Base-by-base conservation (phyloP, 2,329 filamentous ascomycete species). In the Fusarium albosuccineum region DNA sequence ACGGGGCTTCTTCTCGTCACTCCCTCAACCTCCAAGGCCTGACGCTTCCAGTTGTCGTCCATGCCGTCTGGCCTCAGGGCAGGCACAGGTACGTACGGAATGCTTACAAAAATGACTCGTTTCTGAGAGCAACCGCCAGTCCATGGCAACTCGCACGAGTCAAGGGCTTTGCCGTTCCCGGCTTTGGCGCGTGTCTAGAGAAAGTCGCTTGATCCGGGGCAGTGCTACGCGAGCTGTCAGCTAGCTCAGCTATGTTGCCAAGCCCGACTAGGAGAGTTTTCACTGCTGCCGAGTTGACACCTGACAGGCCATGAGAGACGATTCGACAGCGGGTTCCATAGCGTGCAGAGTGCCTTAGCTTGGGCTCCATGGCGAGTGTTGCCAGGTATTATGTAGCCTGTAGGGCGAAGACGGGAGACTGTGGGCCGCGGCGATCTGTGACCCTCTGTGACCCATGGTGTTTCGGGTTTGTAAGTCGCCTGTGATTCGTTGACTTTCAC, bases 181-280 rank as follows among this genome's bases (percentile, higher is more conserved):
- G 13, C 14, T 17, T n/a, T 49, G 9, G 5, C 17, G n/a, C 10
- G 8, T 22, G 16, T 36, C 16, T 26, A 9, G 17, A 33, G 26
- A 51, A 51, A 45, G 37, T n/a, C 37, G 36, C 44, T 42, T 53
- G 26, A 33, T 29, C 30, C 27, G 37, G 22, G 34, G 16, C 50
- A 36, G 57, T 68, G 50, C 29, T 55, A 66, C 40, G 26, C 37
- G 56, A 68, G 44, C 53, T 66, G 45, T 68, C 65, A 68, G 39
- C 26, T 58, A 22, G 22, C 22, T 22, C 49, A 41, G 36, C 9
- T 26, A 45, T 27, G 29, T 14, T 33, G 57, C 65, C 57, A 68
- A 68, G 61, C 48, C 44, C 17, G 40, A 29, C 39, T 68, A 58
- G 61, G 64, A 52, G 64, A 64, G 33, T 64, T 67, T 64, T 27